A percentile compares a stretch with the other conserved stretches of the same genome.
Evolutionary conservation across 306 rosid species (phyloP).

Genomic region (Medicago lupulina): DNA sequence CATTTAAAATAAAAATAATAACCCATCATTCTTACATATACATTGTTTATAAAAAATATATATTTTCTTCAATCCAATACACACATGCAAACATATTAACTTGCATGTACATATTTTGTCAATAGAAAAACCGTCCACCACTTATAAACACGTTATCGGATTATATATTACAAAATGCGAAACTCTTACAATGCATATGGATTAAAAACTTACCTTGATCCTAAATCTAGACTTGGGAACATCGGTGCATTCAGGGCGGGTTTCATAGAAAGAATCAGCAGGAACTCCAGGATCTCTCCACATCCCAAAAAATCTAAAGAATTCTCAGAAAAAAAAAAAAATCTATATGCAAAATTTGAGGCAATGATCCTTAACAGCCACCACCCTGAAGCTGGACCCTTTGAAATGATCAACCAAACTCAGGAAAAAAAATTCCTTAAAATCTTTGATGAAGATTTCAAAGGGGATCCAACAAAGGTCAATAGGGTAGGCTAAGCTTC

Average conservation of each 20-base stretch:
- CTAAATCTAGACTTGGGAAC: constrained; percentile 85
- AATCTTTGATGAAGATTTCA: constrained; percentile 44
- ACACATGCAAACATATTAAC: not conserved
- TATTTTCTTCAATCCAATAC: constrained; percentile 1
- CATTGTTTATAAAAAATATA: constrained; percentile 6
- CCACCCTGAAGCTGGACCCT: constrained; percentile 49
- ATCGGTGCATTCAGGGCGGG: constrained; percentile 93
- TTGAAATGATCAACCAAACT: constrained; percentile 51
- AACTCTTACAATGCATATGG: not conserved
- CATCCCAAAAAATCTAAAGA: constrained; percentile 62
- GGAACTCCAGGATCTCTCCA: constrained; percentile 87
- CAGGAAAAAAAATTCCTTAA: constrained; percentile 38
- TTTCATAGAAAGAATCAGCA: constrained; percentile 92
- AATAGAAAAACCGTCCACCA: too few relatives aligned
- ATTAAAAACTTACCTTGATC: constrained; percentile 65
- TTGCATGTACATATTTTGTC: too few relatives aligned
- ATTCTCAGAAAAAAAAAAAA: constrained; percentile 15
- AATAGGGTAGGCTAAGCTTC: constrained; percentile 46
- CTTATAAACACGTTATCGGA: too few relatives aligned
- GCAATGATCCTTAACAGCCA: not conserved
- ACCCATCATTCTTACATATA: not conserved
- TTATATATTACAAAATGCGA: too few relatives aligned
- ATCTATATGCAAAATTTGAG: not conserved
- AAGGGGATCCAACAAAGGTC: constrained; percentile 61
- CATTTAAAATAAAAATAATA: not conserved